phyloP scores from a whole-genome alignment of 257 asterid species.

The Forsythia suspensa region DNA sequence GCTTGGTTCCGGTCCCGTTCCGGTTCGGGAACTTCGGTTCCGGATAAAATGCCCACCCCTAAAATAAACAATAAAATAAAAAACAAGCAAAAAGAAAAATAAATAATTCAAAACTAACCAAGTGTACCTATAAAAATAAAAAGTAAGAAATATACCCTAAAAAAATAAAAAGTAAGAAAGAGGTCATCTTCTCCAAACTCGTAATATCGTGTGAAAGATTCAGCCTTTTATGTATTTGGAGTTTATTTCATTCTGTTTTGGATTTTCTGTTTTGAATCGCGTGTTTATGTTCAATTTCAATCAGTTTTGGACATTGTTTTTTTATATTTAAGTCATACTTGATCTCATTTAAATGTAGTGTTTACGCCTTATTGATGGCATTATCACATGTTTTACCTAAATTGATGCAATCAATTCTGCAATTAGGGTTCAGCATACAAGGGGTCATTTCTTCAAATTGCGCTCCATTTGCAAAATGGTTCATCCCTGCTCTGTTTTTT shows the following conservation, averaged over 20 bases:
- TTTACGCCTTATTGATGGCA: not conserved
- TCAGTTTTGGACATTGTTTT: not conserved
- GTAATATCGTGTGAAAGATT: slow-evolving; percentile 8
- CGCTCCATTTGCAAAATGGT: no score
- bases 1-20: no score
- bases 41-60: no score
- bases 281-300: not conserved
- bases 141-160: no score
- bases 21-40: no score
- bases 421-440: not conserved
- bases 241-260: slow-evolving; percentile 1
- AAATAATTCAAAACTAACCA: no score
- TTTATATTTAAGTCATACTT: not conserved
- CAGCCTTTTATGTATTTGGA: not conserved
- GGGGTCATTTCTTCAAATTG: no score
- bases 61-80: no score
- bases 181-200: not conserved
- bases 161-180: no score
- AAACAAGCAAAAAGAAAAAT: no score
- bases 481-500: no score
- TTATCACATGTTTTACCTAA: not conserved
- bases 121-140: no score
- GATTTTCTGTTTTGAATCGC: not conserved
- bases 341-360: not conserved
- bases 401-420: not conserved